These are phyloP conservation scores for Colletotrichum lini DNA, from an alignment of 2,329 filamentous ascomycete species.

Conservation along the genomic window DNA sequence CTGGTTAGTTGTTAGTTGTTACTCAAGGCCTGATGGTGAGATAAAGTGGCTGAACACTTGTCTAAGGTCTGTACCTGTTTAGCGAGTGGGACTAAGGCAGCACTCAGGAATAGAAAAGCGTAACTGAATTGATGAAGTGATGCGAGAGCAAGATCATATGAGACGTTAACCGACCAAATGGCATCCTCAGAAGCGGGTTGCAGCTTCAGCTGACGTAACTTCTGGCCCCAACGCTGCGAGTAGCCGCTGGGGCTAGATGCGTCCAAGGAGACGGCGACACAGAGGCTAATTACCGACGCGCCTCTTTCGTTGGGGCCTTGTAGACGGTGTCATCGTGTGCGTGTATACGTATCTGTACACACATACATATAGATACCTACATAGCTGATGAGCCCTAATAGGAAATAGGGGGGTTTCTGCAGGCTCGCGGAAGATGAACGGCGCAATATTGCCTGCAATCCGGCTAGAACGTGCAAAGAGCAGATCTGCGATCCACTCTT, in stretches of 20 bases:
- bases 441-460: constrained; percentile 15
- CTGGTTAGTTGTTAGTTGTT: neutral
- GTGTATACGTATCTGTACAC: too few relatives aligned
- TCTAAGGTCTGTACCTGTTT: constrained; percentile 22
- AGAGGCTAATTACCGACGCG: constrained; percentile 26
- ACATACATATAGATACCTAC: neutral
- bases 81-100: constrained; percentile 12
- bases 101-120: constrained; percentile 12
- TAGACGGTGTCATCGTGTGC: too few relatives aligned
- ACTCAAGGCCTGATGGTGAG: neutral
- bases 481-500: constrained; percentile 30
- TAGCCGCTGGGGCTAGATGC: constrained; percentile 30
- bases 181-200: constrained; percentile 19
- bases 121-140: constrained; percentile 23
- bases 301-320: constrained; percentile 7
- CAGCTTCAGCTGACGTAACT: constrained; percentile 32
- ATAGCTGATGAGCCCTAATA: too few relatives aligned
- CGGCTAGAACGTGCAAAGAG: constrained; percentile 28
- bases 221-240: constrained; percentile 21
- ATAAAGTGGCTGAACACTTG: constrained; percentile 10
- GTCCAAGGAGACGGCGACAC: constrained; percentile 4
- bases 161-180: constrained; percentile 34
- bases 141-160: neutral
- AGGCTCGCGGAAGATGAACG: constrained; percentile 8
- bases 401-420: constrained; percentile 30